Percentiles rank a stretch among this genome's conserved stretches.
Evolutionary conservation across 495 filamentous ascomycete species (phyloP).

Genomic region (Penicillium cinerascens): DNA sequence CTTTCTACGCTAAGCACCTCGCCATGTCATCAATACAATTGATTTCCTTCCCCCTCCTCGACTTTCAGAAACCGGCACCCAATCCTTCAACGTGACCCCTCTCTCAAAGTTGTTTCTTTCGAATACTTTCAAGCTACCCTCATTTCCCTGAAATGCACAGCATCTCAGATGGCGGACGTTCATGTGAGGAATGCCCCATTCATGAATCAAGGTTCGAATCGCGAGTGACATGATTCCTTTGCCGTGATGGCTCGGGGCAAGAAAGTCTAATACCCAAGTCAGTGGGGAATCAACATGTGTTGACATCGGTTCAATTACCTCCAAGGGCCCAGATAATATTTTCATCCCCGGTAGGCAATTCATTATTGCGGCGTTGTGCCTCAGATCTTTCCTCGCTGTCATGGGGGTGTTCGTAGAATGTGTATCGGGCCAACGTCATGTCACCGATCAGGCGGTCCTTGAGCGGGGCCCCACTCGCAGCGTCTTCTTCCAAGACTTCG

Average conservation of each 20-base stretch:
- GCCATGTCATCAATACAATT: neutral
- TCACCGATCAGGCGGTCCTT: slow-evolving; percentile 22
- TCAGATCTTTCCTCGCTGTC: slow-evolving; percentile 13
- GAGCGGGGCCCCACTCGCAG: slow-evolving; percentile 4
- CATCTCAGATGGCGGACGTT: slow-evolving; percentile 18
- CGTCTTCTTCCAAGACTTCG: slow-evolving; percentile 10
- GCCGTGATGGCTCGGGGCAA: slow-evolving; percentile 21
- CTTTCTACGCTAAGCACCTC: neutral
- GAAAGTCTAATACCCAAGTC: slow-evolving; percentile 13
- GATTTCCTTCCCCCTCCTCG: slow-evolving; percentile 20
- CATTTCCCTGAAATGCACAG: slow-evolving; percentile 19
- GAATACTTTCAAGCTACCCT: slow-evolving; percentile 22
- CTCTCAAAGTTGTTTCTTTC: slow-evolving; percentile 24
- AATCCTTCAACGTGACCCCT: slow-evolving; percentile 13
- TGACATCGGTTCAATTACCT: slow-evolving; percentile 7
- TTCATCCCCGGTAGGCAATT: slow-evolving; percentile 16
- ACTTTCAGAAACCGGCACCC: slow-evolving; percentile 7
- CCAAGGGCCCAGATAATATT: slow-evolving; percentile 23
- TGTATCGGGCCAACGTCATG: slow-evolving; percentile 16
- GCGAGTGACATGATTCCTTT: slow-evolving; percentile 28
- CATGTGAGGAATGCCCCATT: slow-evolving; percentile 29
- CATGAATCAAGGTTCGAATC: slow-evolving; percentile 13
- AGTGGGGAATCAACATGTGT: neutral
- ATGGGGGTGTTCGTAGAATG: slow-evolving; percentile 21
- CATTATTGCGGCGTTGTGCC: slow-evolving; percentile 16